Evolutionary conservation across 768 basidiomycete genomes (phyloP).

Genomic region (Kwoniella europaea): DNA sequence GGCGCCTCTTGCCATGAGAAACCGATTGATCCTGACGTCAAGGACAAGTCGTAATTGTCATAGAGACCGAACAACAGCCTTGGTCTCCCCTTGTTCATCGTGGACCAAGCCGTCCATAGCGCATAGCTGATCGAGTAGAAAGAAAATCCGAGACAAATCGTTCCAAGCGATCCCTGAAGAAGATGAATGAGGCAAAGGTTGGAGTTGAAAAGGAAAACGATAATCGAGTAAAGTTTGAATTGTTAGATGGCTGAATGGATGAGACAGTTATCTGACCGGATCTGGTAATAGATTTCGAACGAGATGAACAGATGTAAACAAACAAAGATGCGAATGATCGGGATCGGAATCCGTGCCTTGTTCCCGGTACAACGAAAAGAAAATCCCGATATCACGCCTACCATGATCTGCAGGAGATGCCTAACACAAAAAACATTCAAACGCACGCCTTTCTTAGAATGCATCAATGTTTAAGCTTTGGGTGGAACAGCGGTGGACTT

Average conservation of each 20-base stretch:
- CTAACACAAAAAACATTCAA: not conserved
- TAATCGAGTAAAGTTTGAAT: constrained; percentile 10
- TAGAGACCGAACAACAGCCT: not conserved
- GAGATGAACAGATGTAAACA: not conserved
- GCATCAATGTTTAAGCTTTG: not conserved
- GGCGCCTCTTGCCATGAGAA: not conserved
- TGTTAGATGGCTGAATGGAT: not conserved
- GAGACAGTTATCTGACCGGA: constrained; percentile 2
- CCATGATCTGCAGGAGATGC: not conserved
- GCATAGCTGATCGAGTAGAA: no score
- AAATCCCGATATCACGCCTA: not conserved
- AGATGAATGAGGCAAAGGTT: not conserved
- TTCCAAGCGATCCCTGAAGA: not conserved
- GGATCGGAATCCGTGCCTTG: constrained; percentile 5
- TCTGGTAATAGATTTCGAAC: constrained; percentile 1
- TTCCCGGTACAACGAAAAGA: not conserved
- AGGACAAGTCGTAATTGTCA: not conserved
- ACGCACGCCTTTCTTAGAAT: not conserved
- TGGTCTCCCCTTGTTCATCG: no score
- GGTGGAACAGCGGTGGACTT: no score
- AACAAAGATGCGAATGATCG: not conserved
- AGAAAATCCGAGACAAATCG: constrained; percentile 11
- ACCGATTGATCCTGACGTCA: not conserved
- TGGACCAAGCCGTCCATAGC: no score
- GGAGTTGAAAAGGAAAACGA: not conserved